Conservation (phyloP, 116 monocot genomes). For the Phalaenopsis hybrid region DNA sequence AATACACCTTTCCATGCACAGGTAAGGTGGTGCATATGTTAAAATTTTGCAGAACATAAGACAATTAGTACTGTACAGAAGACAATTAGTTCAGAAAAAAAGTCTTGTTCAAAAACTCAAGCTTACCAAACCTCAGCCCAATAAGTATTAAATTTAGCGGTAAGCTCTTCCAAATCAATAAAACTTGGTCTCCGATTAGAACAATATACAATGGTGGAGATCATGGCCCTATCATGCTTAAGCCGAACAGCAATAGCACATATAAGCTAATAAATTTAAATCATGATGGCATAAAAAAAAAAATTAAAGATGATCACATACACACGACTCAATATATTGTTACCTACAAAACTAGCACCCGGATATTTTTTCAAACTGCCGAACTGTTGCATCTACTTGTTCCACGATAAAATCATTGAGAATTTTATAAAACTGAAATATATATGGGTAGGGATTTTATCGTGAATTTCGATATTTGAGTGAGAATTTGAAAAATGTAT, state of each 20-base stretch:
- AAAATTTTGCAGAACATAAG: neutral
- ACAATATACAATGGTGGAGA: slow-evolving; percentile 2
- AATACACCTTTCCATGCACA: too few species aligned
- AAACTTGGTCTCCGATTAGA: neutral
- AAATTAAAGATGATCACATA: too few species aligned
- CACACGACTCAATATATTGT: too few species aligned
- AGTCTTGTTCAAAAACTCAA: neutral
- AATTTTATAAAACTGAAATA: too few species aligned
- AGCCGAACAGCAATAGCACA: neutral
- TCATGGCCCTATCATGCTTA: neutral
- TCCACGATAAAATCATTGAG: too few species aligned
- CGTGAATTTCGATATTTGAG: too few species aligned
- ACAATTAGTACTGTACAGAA: neutral
- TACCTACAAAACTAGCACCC: too few species aligned
- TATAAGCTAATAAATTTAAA: neutral
- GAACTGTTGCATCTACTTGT: too few species aligned
- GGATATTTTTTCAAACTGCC: too few species aligned
- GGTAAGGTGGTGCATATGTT: neutral
- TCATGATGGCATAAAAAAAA: neutral
- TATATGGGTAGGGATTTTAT: too few species aligned
- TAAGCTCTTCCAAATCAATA: neutral
- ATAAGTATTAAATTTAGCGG: neutral
- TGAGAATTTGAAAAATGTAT: too few species aligned
- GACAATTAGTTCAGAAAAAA: neutral
- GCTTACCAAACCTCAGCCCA: neutral